These are phyloP conservation scores for Dillenia turbinata DNA, from an alignment of 164 flowering plant genomes.

Conservation along the genomic window DNA sequence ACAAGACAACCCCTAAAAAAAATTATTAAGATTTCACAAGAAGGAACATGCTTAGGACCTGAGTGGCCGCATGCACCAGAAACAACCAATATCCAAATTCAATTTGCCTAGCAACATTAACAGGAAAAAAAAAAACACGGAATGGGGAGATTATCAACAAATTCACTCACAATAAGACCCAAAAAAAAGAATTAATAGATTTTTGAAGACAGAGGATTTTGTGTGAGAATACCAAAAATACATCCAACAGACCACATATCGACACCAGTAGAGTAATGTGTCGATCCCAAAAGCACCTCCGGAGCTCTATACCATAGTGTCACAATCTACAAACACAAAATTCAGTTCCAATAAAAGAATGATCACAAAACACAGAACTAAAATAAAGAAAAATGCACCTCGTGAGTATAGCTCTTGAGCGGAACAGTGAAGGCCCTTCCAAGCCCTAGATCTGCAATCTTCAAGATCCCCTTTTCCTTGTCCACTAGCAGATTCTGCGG, in stretches of 20 bases:
- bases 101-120: no score
- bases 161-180: no score
- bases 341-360: not conserved
- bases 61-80: no score
- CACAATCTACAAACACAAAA: conserved; percentile 49
- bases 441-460: conserved; percentile 97
- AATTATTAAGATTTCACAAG: no score
- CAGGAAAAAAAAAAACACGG: no score
- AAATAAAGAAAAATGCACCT: conserved; percentile 28
- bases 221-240: conserved; percentile 57
- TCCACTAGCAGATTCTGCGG: conserved; percentile 94
- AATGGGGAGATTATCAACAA: no score
- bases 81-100: no score
- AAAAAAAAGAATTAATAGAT: not conserved
- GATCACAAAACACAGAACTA: not conserved
- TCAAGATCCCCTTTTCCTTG: conserved; percentile 77
- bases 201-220: no score
- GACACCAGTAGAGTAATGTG: conserved; percentile 87
- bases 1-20: no score
- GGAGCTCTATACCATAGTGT: conserved; percentile 99
- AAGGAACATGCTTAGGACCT: no score
- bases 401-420: conserved; percentile 94
- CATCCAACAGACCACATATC: conserved; percentile 99
- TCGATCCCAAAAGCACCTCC: conserved; percentile 81
- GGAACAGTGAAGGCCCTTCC: conserved; percentile 95